phyloP scores from a whole-genome alignment of 371 early-diverging fungal species.

The Syncephalastrum contaminatum region DNA sequence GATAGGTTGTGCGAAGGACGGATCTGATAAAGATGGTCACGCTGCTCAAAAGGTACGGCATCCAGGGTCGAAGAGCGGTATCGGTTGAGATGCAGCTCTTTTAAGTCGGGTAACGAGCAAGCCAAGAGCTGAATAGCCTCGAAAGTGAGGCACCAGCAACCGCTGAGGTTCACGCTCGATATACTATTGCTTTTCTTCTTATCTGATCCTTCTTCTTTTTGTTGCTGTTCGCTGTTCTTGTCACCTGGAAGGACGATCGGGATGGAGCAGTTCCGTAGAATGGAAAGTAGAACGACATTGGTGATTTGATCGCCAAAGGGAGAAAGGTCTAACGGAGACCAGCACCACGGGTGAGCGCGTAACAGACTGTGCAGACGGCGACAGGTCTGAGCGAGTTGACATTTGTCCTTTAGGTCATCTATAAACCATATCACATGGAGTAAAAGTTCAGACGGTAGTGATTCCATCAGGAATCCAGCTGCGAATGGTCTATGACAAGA shows the following conservation, averaged over 20 bases:
- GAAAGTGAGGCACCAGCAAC: constrained; percentile 31
- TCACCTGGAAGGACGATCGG: constrained; percentile 11
- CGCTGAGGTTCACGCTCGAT: constrained; percentile 31
- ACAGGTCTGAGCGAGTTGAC: constrained; percentile 25
- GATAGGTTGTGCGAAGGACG: constrained; percentile 36
- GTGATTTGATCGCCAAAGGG: constrained; percentile 18
- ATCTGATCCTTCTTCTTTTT: not conserved
- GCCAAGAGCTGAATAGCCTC: constrained; percentile 25
- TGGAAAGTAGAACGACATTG: constrained; percentile 20
- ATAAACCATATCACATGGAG: constrained; percentile 14
- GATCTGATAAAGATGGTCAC: constrained; percentile 43
- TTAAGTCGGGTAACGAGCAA: constrained; percentile 21
- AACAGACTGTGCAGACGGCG: constrained; percentile 19
- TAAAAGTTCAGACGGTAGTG: constrained; percentile 17
- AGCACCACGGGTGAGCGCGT: constrained; percentile 21
- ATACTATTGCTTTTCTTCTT: constrained; percentile 2
- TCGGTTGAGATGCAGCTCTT: constrained; percentile 21
- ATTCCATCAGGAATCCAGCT: constrained; percentile 9
- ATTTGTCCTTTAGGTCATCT: constrained; percentile 28
- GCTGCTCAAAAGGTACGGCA: constrained; percentile 23
- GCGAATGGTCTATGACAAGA: no score
- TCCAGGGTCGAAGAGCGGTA: constrained; percentile 14
- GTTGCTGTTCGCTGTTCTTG: not conserved
- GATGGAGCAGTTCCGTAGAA: constrained; percentile 24
- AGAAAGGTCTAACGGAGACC: constrained; percentile 39